Evolutionary conservation across 495 filamentous ascomycete species (phyloP), one percentile per base, ranked within the genome.

Genomic region (Aspergillus hancockii): DNA sequence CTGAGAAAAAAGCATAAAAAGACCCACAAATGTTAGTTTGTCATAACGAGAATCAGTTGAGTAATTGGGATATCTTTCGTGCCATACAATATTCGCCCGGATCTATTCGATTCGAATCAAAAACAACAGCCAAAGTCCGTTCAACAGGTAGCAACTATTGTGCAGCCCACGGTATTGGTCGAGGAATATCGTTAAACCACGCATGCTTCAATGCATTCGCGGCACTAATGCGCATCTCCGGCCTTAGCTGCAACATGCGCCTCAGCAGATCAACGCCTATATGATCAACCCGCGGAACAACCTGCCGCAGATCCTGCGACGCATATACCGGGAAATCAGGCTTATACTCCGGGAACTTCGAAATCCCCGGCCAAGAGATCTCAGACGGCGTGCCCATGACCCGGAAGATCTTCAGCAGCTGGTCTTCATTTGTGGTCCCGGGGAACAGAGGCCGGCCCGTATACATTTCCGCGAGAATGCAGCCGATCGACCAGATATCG

Each of bases 391-490:
- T 97, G 52, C 93, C 93, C 93, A 97, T 97, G 45, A 97, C 86
- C 19, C 93, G 88, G 82, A 97, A 97, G 72, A 97, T 97, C 65
- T 92, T 91, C 55, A 90, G 79, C 47, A 96, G 85, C 70, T 97
- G 93, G 72, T 97, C 93, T 71, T 97, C 93, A 70, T 97, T 97
- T 28, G 91, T 94, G 3, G 93, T 96, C 30, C 93, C 93, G 0
- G 93, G 92, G 77, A 97, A 97, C 13, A 97, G 80, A 0, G 93
- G 92, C 3, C 93, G 84, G 8, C 93, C 93, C 1, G 90, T 93
- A 71, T 90, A 97, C 93, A 97, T 97, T 76, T 97, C 93, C 14
- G 93, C 93, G 90, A 97, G 96, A 77, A 97, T 97, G 72, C 93
- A 97, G 43, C 93, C 93, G n/a, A 93, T 92, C 21, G 88, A 92